phyloP scores from a whole-genome alignment of 768 basidiomycete species.

The Tylopilus cervinicoccineus region DNA sequence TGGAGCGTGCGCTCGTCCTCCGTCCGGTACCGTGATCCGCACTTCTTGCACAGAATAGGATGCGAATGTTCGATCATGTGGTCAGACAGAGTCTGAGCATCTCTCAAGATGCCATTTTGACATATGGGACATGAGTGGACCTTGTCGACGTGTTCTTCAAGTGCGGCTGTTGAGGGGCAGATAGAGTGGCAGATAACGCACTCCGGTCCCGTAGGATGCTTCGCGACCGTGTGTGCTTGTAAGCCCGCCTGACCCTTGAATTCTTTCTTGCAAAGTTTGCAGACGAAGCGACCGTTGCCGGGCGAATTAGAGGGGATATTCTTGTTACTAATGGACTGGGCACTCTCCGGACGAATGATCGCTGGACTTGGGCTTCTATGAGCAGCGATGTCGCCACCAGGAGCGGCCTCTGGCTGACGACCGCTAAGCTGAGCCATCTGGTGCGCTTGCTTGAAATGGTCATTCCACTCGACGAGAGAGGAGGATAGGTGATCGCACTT shows the following conservation, averaged over 20 bases:
- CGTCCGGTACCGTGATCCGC: constrained; percentile 29
- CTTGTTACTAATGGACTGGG: constrained; percentile 15
- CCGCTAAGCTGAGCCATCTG: not conserved
- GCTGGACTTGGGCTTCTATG: constrained; percentile 14
- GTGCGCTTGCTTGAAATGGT: constrained; percentile 24
- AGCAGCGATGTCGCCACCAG: constrained; percentile 1
- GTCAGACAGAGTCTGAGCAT: constrained; percentile 24
- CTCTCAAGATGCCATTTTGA: constrained; percentile 28
- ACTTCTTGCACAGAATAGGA: constrained; percentile 25
- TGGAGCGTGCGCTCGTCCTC: constrained; percentile 38
- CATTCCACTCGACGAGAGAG: constrained; percentile 27
- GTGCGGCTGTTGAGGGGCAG: constrained; percentile 19
- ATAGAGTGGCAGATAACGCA: constrained; percentile 25
- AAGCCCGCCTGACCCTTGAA: constrained; percentile 22
- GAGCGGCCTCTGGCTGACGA: constrained; percentile 9
- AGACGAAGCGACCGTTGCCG: constrained; percentile 8
- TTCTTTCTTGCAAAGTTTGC: constrained; percentile 21
- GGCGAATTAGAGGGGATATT: not conserved
- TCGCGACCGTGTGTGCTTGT: constrained; percentile 21
- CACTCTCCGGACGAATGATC: constrained; percentile 13
- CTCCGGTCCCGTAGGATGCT: constrained; percentile 19
- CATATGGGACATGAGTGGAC: constrained; percentile 27
- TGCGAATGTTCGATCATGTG: constrained; percentile 27
- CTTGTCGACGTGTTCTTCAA: constrained; percentile 26
- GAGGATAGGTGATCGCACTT: constrained; percentile 19